Evolutionary conservation across 805 yeast species (phyloP).

Genomic region (Maudiozyma barnettii): DNA sequence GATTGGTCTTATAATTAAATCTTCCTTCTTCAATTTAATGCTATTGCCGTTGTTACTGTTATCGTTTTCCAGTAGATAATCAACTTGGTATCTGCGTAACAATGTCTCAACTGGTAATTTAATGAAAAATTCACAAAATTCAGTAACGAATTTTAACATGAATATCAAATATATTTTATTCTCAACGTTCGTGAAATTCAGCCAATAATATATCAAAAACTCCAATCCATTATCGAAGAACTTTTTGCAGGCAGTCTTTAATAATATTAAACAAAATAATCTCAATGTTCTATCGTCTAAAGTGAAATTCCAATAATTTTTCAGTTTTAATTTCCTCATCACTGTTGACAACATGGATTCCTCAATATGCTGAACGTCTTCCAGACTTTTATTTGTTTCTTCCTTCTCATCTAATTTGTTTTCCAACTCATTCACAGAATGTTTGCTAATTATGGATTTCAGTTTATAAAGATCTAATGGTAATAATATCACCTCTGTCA

Average conservation of each 20-base stretch:
- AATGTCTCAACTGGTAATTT: slow-evolving; percentile 83
- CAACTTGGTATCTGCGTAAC: slow-evolving; percentile 73
- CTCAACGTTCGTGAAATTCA: slow-evolving; percentile 3
- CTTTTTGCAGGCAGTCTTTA: slow-evolving; percentile 3
- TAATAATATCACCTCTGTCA: slow-evolving; percentile 62
- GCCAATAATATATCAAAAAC: slow-evolving; percentile 6
- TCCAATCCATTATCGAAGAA: slow-evolving; percentile 7
- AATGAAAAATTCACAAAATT: slow-evolving; percentile 58
- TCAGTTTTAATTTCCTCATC: not conserved
- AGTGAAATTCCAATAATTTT: slow-evolving; percentile 2
- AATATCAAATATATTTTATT: slow-evolving; percentile 3
- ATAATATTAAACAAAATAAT: not conserved
- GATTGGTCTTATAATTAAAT: slow-evolving; percentile 6
- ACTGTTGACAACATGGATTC: too few species aligned
- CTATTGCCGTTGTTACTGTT: too few species aligned
- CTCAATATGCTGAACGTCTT: not conserved
- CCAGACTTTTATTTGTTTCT: not conserved
- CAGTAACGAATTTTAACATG: slow-evolving; percentile 47
- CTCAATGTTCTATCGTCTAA: slow-evolving; percentile 1
- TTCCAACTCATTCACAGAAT: too few species aligned
- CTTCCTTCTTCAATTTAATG: not conserved
- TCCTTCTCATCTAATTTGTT: too few species aligned
- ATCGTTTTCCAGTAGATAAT: slow-evolving; percentile 37
- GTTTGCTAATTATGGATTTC: slow-evolving; percentile 53
- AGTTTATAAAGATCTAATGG: slow-evolving; percentile 80